A percentile compares a stretch with the other conserved stretches of the same genome.
These are phyloP conservation scores for Pseudogymnoascus sp. DNA, from an alignment of 2,329 filamentous ascomycete species.

Conservation along the genomic window DNA sequence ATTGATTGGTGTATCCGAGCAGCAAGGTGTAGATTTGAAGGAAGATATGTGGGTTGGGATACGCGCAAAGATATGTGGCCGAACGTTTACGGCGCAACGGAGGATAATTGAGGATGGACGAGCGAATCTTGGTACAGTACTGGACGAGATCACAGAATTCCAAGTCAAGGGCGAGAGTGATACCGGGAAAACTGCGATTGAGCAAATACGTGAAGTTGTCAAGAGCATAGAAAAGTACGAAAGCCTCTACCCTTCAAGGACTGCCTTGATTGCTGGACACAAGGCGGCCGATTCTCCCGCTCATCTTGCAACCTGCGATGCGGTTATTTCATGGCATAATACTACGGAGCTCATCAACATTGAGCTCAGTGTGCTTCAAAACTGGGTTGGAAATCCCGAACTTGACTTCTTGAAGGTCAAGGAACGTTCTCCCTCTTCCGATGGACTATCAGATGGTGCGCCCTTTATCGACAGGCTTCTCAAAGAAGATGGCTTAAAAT, in stretches of 20 bases:
- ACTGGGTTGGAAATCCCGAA: slow-evolving; percentile 94
- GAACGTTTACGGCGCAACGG: slow-evolving; percentile 74
- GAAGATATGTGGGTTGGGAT: slow-evolving; percentile 82
- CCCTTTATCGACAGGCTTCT: slow-evolving; percentile 91
- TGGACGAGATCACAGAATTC: slow-evolving; percentile 88
- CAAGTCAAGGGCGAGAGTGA: slow-evolving; percentile 90
- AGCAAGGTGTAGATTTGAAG: slow-evolving; percentile 55
- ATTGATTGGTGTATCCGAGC: slow-evolving; percentile 67
- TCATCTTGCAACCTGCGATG: slow-evolving; percentile 76
- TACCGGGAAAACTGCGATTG: slow-evolving; percentile 71
- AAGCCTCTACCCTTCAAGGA: slow-evolving; percentile 72
- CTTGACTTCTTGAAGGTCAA: slow-evolving; percentile 79
- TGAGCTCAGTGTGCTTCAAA: slow-evolving; percentile 81
- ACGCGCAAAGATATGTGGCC: slow-evolving; percentile 72
- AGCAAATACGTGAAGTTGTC: slow-evolving; percentile 86
- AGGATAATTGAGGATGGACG: slow-evolving; percentile 83
- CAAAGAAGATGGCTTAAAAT: slow-evolving; percentile 92
- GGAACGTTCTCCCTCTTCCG: slow-evolving; percentile 56
- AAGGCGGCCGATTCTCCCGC: slow-evolving; percentile 66
- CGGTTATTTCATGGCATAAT: slow-evolving; percentile 93
- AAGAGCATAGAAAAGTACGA: slow-evolving; percentile 86
- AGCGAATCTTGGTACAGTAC: slow-evolving; percentile 58
- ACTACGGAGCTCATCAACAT: slow-evolving; percentile 95
- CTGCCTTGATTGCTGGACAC: slow-evolving; percentile 65
- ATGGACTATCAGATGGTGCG: slow-evolving; percentile 76